Evolutionary conservation across 352 stramenopile genomes (phyloP).

Genomic region (Saprolegnia parasitica): DNA sequence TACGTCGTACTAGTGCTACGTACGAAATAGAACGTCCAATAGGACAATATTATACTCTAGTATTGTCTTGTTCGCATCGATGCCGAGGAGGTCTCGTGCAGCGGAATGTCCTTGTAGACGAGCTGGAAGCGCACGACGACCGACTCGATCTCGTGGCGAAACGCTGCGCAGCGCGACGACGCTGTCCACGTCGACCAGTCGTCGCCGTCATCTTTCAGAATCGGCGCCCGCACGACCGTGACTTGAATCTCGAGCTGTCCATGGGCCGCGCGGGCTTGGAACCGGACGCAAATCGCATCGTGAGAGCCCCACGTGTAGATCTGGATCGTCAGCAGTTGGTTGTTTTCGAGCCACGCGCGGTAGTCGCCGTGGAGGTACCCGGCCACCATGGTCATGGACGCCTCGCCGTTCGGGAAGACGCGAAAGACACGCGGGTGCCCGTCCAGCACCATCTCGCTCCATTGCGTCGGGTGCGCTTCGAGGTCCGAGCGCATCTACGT

Average conservation of each 20-base stretch:
- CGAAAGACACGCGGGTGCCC: slow-evolving; percentile 56
- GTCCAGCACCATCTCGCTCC: slow-evolving; percentile 49
- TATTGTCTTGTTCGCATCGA: too few relatives aligned
- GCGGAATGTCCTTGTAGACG: slow-evolving; percentile 6
- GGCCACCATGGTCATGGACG: slow-evolving; percentile 35
- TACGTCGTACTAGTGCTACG: too few relatives aligned
- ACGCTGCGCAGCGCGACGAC: slow-evolving; percentile 4
- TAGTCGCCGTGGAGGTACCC: slow-evolving; percentile 52
- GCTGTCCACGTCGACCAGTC: slow-evolving; percentile 6
- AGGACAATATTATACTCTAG: too few relatives aligned
- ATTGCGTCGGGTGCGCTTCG: slow-evolving; percentile 1
- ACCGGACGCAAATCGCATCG: slow-evolving; percentile 8
- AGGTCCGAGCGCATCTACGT: slow-evolving; percentile 24
- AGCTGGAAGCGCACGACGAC: background rate
- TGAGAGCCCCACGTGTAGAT: background rate
- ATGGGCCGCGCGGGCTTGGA: background rate
- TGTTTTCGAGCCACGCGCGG: background rate
- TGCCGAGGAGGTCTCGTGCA: background rate
- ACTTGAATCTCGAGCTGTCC: background rate
- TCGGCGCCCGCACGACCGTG: background rate
- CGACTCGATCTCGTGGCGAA: background rate
- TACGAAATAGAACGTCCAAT: too few relatives aligned
- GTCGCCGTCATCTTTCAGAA: background rate
- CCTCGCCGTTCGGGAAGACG: slow-evolving; percentile 49
- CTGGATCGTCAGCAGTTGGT: background rate